Evolutionary conservation across 2,329 filamentous ascomycete species (phyloP).

Genomic region (Venturia asperata): DNA sequence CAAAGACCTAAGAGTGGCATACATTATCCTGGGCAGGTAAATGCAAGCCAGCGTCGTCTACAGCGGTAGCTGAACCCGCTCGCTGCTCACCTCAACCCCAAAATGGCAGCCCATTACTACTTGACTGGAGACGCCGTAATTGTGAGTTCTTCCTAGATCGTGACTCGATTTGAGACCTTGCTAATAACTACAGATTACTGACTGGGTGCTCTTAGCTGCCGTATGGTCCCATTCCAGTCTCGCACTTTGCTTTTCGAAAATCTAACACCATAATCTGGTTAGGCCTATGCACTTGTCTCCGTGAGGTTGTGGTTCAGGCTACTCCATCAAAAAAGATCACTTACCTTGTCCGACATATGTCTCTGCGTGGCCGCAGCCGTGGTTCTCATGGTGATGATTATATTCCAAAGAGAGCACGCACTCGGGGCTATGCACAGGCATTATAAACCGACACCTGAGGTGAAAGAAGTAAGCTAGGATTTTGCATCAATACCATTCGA

Average conservation of each 20-base stretch:
- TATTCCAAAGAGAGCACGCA: slow-evolving; percentile 10
- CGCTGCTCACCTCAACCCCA: neutral
- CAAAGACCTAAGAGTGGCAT: neutral
- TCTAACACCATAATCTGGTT: slow-evolving; percentile 1
- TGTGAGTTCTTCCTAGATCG: neutral
- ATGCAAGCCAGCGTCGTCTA: neutral
- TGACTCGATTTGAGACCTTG: neutral
- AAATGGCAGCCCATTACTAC: slow-evolving; percentile 1
- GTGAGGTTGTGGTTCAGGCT: slow-evolving; percentile 19
- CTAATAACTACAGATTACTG: slow-evolving; percentile 13
- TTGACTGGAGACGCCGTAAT: slow-evolving; percentile 14
- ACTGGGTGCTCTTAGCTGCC: slow-evolving; percentile 1
- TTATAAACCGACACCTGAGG: neutral
- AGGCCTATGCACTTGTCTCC: slow-evolving; percentile 16
- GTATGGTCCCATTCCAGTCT: slow-evolving; percentile 8
- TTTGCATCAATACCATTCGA: neutral
- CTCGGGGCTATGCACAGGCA: slow-evolving; percentile 16
- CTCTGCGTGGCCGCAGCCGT: slow-evolving; percentile 10
- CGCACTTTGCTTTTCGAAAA: neutral
- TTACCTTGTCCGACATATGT: slow-evolving; percentile 18
- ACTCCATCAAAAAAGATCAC: slow-evolving; percentile 5
- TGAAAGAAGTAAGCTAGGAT: slow-evolving; percentile 8
- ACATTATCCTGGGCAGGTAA: neutral
- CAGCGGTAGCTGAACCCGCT: neutral
- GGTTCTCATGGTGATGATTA: slow-evolving; percentile 4